Evolutionary conservation across 495 filamentous ascomycete genomes (phyloP), one percentile per base, ranked within the genome.

Genomic region (Aspergillus hancockii): DNA sequence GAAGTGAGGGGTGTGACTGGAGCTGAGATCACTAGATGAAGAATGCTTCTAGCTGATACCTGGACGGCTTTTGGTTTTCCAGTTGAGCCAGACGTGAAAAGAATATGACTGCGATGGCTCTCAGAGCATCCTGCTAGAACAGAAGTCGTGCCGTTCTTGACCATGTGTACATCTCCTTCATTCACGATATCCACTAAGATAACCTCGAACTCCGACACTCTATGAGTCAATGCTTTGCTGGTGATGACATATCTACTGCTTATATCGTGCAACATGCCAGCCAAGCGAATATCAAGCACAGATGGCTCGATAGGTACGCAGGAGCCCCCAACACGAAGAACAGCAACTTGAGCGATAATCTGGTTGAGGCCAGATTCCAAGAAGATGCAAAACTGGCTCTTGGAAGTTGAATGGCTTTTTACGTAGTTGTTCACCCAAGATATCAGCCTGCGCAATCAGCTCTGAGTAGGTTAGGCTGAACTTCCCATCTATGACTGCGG

Each of bases 51-150:
- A 25, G 49, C 55, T 10, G 34, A 13, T 18, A 58, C 41, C 34
- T 58, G 55, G 9, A 58, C 55, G 5, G 55, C 46, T 22, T 58
- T 58, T 7, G 55, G 55, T 21, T 58, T 58, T 4, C 55, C 55
- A 16, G 30, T 51, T 3, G 55, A 52, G 4, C 55, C 55, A 10
- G 55, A 58, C 13, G 55, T 58, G 13, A 25, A 58, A 8, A 58
- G 47, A 13, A 58, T 58, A 41, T 58, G 55, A 14, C 43, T 58
- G 30, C 55, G 55, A 58, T 51, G 49, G 28, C 34, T 10, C n/a
- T 43, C 40, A 8, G 40, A 14, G 14, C 16, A 7, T 43, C 40
- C 40, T 3, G 40, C 40, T 43, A 43, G 40, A 6, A n/a, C n/a
- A 43, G 40, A 21, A 43, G 6, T 9, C 8, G 46, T 36, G 23